Conservation (phyloP, 352 stramenopile genomes). For the Globisporangium megalacanthum region DNA sequence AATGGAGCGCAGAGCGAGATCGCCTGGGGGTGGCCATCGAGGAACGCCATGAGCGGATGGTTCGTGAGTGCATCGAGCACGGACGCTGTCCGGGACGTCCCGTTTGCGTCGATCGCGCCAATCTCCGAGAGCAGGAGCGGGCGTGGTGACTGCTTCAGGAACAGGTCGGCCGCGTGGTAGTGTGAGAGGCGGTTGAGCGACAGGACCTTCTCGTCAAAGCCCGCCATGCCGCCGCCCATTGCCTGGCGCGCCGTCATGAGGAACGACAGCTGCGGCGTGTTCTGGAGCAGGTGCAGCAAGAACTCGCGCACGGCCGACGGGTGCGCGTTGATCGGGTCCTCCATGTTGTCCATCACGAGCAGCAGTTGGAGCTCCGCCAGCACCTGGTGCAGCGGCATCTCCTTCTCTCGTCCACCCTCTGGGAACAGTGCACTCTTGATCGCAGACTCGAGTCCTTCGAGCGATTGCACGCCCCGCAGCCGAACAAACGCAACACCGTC, state of each 20-base stretch:
- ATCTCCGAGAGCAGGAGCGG: conserved; percentile 65
- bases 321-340: conserved; percentile 71
- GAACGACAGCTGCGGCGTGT: conserved; percentile 51
- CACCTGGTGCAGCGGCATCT: conserved; percentile 50
- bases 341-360: conserved; percentile 80
- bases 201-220: conserved; percentile 80
- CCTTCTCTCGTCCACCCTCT: conserved; percentile 56
- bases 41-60: conserved; percentile 74
- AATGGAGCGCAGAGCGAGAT: conserved; percentile 74
- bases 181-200: conserved; percentile 68
- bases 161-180: conserved; percentile 66
- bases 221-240: conserved; percentile 60
- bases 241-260: conserved; percentile 69
- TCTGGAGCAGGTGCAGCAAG: conserved; percentile 58
- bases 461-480: conserved; percentile 54
- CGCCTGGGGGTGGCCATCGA: conserved; percentile 75
- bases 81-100: conserved; percentile 22
- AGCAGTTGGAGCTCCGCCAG: conserved; percentile 54
- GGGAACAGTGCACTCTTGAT: conserved; percentile 66
- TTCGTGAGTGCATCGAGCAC: conserved; percentile 56
- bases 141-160: conserved; percentile 72
- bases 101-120: conserved; percentile 33
- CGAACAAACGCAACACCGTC: conserved; percentile 75
- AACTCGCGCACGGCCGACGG: conserved; percentile 52
- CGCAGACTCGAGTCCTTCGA: conserved; percentile 68